A percentile compares a stretch with the other conserved stretches of the same genome.
Conservation (phyloP, 2,329 filamentous ascomycete genomes). For the Calonectria crousiana region DNA sequence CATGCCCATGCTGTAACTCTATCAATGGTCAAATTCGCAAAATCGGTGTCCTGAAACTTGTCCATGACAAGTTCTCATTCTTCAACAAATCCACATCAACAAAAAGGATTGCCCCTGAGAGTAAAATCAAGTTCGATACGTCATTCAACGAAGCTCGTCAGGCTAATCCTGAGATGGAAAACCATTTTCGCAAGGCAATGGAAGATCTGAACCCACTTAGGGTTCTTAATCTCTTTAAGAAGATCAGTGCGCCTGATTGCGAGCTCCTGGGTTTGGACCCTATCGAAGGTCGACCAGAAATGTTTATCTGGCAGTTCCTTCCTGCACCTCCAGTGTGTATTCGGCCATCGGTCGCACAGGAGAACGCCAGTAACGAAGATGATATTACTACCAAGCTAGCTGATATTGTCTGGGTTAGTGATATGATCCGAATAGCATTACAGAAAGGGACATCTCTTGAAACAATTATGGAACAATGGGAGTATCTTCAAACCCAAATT, state of each 20-base stretch:
- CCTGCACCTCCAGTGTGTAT: conserved; percentile 96
- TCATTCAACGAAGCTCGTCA: conserved; percentile 86
- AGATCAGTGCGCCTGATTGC: conserved; percentile 86
- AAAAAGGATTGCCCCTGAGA: conserved; percentile 84
- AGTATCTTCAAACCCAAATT: conserved; percentile 93
- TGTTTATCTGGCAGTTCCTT: conserved; percentile 97
- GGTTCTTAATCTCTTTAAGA: conserved; percentile 91
- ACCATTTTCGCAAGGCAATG: conserved; percentile 90
- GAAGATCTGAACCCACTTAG: conserved; percentile 93
- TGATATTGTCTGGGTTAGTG: conserved; percentile 94
- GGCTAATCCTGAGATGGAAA: conserved; percentile 85
- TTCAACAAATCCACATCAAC: conserved; percentile 90
- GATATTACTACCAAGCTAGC: conserved; percentile 97
- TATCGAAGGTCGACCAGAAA: conserved; percentile 88
- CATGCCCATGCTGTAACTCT: conserved; percentile 82
- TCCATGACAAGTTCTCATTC: conserved; percentile 90
- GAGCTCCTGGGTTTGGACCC: conserved; percentile 92
- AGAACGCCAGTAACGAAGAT: conserved; percentile 93
- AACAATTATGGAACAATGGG: conserved; percentile 98
- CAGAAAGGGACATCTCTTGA: conserved; percentile 86
- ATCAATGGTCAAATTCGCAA: conserved; percentile 95
- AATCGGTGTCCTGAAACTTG: conserved; percentile 90
- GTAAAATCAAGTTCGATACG: conserved; percentile 86
- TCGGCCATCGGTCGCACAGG: conserved; percentile 92
- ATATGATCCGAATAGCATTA: conserved; percentile 85